phyloP scores from a whole-genome alignment of 1,284 basidiomycete genomes.

The Ustilago esculenta region DNA sequence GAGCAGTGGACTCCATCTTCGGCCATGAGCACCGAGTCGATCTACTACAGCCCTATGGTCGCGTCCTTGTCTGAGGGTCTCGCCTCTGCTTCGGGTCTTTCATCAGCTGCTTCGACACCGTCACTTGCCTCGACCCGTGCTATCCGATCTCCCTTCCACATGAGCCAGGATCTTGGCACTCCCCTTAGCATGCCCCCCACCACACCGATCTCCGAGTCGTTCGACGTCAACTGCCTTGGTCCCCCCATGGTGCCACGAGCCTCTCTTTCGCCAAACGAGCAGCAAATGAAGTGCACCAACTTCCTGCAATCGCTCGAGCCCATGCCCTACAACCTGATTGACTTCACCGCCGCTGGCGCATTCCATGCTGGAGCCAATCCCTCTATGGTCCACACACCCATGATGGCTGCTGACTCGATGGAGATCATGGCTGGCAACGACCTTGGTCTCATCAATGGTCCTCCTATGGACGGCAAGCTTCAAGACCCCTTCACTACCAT shows the following conservation, averaged over 20 bases:
- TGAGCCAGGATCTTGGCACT: constrained; percentile 46
- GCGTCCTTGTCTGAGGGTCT: constrained; percentile 39
- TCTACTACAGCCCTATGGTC: constrained; percentile 47
- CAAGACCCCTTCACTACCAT: constrained; percentile 36
- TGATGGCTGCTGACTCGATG: constrained; percentile 29
- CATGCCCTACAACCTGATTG: constrained; percentile 38
- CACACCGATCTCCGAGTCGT: constrained; percentile 42
- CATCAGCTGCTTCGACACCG: constrained; percentile 48
- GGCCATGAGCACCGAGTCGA: constrained; percentile 46
- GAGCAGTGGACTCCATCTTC: constrained; percentile 46
- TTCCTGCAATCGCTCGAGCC: constrained; percentile 50
- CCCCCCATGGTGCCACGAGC: constrained; percentile 44
- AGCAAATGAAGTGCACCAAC: constrained; percentile 50
- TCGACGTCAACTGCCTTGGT: constrained; percentile 48
- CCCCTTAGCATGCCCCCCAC: constrained; percentile 48
- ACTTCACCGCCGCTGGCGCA: constrained; percentile 24
- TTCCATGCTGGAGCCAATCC: constrained; percentile 14
- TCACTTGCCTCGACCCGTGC: constrained; percentile 31
- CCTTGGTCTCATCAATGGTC: constrained; percentile 43
- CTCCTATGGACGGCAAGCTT: constrained; percentile 35
- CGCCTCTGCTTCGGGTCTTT: constrained; percentile 26
- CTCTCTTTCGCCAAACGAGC: constrained; percentile 40
- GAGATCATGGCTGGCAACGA: constrained; percentile 47
- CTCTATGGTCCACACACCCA: constrained; percentile 23
- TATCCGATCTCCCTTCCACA: constrained; percentile 40